Evolutionary conservation across 2,329 filamentous ascomycete species (phyloP), one percentile per base, ranked within the genome.

Genomic region (Diaporthe vaccinii): DNA sequence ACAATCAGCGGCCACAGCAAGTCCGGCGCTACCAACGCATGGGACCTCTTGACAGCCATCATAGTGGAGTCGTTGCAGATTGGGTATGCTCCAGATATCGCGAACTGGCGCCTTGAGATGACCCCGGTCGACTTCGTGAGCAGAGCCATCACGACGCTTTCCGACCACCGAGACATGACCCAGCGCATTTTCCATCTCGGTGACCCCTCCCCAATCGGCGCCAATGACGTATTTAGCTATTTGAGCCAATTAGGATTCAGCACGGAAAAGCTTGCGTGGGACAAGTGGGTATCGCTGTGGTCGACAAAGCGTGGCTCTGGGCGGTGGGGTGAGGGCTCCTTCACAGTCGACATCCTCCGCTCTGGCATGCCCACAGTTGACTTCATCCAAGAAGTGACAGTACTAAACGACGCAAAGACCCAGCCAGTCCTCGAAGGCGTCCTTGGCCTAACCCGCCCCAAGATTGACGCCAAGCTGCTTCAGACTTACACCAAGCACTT

Each of bases 121-220:
- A 95, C 94, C 0, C 94, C 94, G 0, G 94, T 95, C 20, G 94
- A 96, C 83, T 95, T 94, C 79, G 93, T 95, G 75, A 94, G 92
- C 84, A 91, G 91, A 77, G 91, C 93, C 5, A 94, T 96, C 78
- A 86, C 94, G 34, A 91, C 93, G 25, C 88, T 96, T 28, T 89
- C 92, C 55, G 91, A 93, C 78, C 88, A 94, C 75, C 89, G 85
- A 0, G 87, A 92, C 49, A 86, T 88, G 1, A 87, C 91, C 14
- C 92, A 94, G 79, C 87, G 88, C 0, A 84, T 95, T 10, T 95
- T 94, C 83, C 94, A 96, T 79, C 86, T 96, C 0, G 94, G 94
- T 8, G 93, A 96, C 78, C 90, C 94, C 4, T 88, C 89, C 57
- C 94, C 94, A 1, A 89, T 95, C 3, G 86, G 91, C n/a, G 93